Conservation (phyloP, 441 rosid species). For the Mallotus japonicus region DNA sequence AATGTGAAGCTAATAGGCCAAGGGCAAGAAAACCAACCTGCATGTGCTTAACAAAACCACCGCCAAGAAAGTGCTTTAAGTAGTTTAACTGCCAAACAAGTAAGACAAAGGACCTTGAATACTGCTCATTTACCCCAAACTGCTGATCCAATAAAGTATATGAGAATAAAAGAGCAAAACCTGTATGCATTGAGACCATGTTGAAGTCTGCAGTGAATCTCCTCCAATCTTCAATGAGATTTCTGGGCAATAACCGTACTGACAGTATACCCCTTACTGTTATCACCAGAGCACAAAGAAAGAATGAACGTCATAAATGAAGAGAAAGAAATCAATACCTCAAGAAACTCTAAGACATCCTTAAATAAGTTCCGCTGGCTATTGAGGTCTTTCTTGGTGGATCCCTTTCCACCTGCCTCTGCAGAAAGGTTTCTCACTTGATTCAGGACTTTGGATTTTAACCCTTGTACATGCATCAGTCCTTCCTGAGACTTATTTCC, state of each 20-base stretch:
- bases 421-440: slow-evolving; percentile 73
- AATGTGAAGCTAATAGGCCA: not conserved
- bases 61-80: slow-evolving; percentile 82
- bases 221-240: slow-evolving; percentile 69
- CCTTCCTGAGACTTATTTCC: slow-evolving; percentile 55
- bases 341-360: slow-evolving; percentile 75
- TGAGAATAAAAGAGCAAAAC: slow-evolving; percentile 30
- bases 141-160: not conserved
- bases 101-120: slow-evolving; percentile 1
- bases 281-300: slow-evolving; percentile 1
- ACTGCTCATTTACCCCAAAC: not conserved
- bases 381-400: slow-evolving; percentile 86
- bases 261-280: slow-evolving; percentile 11
- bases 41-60: slow-evolving; percentile 96
- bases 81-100: slow-evolving; percentile 62
- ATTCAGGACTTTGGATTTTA: slow-evolving; percentile 58
- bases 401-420: slow-evolving; percentile 97
- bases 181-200: slow-evolving; percentile 84
- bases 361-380: slow-evolving; percentile 78
- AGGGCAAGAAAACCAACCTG: slow-evolving; percentile 52
- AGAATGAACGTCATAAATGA: not conserved
- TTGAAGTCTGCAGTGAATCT: slow-evolving; percentile 51
- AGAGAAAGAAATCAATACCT: slow-evolving; percentile 48
- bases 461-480: slow-evolving; percentile 54
- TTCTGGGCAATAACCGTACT: slow-evolving; percentile 69